Percentiles rank a stretch among this genome's conserved stretches.
Evolutionary conservation across 257 asterid genomes (phyloP).

Genomic region (Leonotis leonurus): DNA sequence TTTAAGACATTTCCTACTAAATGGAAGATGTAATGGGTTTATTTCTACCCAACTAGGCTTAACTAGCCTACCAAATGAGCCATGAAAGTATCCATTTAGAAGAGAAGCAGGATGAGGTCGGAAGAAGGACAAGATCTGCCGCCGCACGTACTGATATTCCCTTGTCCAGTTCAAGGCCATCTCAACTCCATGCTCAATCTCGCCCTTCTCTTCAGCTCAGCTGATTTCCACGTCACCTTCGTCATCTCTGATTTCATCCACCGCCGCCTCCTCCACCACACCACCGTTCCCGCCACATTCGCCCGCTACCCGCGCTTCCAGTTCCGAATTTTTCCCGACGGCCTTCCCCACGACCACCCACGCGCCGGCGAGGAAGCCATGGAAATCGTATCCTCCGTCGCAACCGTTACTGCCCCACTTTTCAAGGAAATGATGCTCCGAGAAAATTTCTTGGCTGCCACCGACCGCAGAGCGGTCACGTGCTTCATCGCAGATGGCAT

Average conservation of each 20-base stretch:
- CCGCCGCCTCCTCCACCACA: conserved; percentile 37
- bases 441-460: conserved; percentile 16
- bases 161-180: conserved; percentile 63
- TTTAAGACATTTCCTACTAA: too few relatives aligned
- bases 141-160: conserved; percentile 62
- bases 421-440: conserved; percentile 22
- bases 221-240: conserved; percentile 48
- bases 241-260: conserved; percentile 41
- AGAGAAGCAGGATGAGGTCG: not conserved
- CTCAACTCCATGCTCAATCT: conserved; percentile 60
- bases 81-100: too few relatives aligned
- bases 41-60: too few relatives aligned
- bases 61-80: too few relatives aligned
- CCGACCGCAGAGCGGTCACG: conserved; percentile 24
- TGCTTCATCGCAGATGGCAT: conserved; percentile 47
- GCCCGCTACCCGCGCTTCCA: conserved; percentile 39
- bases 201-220: conserved; percentile 49
- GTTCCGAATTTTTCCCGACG: conserved; percentile 40
- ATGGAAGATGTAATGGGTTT: too few relatives aligned
- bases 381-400: conserved; percentile 30
- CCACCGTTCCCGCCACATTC: conserved; percentile 31
- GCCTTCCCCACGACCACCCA: conserved; percentile 47
- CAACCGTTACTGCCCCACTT: conserved; percentile 21
- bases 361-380: conserved; percentile 30
- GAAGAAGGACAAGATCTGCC: conserved; percentile 15